Evolutionary conservation across 2,329 filamentous ascomycete genomes (phyloP), one percentile per base, ranked within the genome.

Genomic region (Reticulascus tulasneorum): DNA sequence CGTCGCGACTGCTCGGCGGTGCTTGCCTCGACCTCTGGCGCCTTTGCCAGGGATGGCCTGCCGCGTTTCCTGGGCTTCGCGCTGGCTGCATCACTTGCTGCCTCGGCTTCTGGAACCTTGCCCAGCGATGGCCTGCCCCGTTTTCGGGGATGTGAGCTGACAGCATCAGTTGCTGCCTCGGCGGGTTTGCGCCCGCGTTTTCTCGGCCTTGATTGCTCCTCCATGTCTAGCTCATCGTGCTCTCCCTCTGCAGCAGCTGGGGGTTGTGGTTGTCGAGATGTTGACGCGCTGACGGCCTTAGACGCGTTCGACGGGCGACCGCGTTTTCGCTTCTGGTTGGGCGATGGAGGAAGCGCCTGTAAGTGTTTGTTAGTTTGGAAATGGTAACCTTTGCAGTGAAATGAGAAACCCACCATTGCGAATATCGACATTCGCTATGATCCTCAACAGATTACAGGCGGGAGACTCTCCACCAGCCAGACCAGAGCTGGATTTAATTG

Each of bases 241-340:
- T 36, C 31, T 17, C 45, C 36, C 23, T 51, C 47, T 24, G 23
- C 22, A 25, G 44, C 35, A 29, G 31, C 43, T 26, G 27, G 47
- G 47, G 30, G 51, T 52, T 50, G 51, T 52, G n/a, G n/a, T n/a
- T n/a, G n/a, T n/a, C n/a, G n/a, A n/a, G n/a, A n/a, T n/a, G 56
- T 40, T 45, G 41, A 41, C 31, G 26, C 37, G 44, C 37, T 35
- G 21, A 36, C 38, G 18, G 54, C 40, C 43, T 54, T 60, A 37
- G 60, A 60, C 63, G 64, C 64, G 64, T 62, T 63, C 21, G 60
- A 49, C 10, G 59, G 62, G 25, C 61, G 58, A 35, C 63, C 63
- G 52, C 66, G 66, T 50, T 67, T 69, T 45, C 66, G 66, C 47
- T 63, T 65, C 35, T 56, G 56, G 19, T 47, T 55, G 54, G 26